Evolutionary conservation across 306 rosid genomes (phyloP), one percentile per base, ranked within the genome.

Genomic region (Dryas alaskensis): DNA sequence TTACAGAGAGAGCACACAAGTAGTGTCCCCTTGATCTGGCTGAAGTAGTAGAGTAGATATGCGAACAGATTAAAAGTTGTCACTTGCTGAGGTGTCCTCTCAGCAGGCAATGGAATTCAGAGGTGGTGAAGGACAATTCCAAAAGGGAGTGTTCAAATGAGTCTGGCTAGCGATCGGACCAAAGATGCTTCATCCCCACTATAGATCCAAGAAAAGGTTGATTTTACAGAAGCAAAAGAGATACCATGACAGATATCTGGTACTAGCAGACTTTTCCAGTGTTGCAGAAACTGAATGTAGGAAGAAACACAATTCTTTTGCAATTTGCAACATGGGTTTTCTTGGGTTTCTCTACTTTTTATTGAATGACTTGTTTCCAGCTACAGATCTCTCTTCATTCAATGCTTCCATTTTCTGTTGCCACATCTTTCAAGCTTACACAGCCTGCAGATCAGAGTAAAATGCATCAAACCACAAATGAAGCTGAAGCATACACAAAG

Each of bases 151-250:
- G 17, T 57, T 62, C 8, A 16, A 27, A 46, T 48, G 73, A 31
- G 53, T 70, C 47, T 65, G 72, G 68, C 52, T 16, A 62, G 62
- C 40, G 58, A 43, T 72, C 86, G 96, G 90, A 89, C 95, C 95
- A 48, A 51, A 71, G 62, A 10, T 62, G 90, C 87, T 86, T 82
- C 90, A 86, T 89, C 79, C 89, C 89, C 40, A 1, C 42, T 54
- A 61, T 11, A 69, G 11, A 51, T 68, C 0, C 27, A 68, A 66
- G 60, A 14, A 51, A 37, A 31, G 47, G 72, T 4, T 31, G 47
- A 54, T 47, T 48, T 5, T 12, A 27, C 22, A 19, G 39, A 5
- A 46, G 49, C 13, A 22, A 19, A 66, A 49, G 13, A 49, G 59
- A 11, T 12, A 67, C 44, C 58, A 25, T 13, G 25, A 67, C 4